A percentile compares a stretch with the other conserved stretches of the same genome.
phyloP scores from a whole-genome alignment of 306 rosid species.

The Prunus fruticosa region DNA sequence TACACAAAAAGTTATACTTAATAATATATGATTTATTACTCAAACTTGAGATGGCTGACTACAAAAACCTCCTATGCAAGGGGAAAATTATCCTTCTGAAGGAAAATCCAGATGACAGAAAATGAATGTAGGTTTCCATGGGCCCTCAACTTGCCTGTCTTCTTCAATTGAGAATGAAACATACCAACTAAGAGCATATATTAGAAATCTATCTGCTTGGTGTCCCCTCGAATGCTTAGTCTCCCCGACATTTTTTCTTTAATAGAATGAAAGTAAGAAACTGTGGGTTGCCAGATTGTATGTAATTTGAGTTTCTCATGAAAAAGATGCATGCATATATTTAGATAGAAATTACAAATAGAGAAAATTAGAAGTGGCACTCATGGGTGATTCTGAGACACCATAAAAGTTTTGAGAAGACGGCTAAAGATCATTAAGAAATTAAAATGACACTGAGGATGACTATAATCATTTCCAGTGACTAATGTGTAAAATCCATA shows the following conservation, averaged over 20 bases:
- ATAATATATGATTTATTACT: background rate
- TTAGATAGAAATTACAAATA: background rate
- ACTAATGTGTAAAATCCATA: background rate
- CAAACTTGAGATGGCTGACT: background rate
- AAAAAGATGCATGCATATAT: conserved; percentile 14
- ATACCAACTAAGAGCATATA: background rate
- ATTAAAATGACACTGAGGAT: conserved; percentile 7
- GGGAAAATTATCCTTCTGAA: conserved; percentile 6
- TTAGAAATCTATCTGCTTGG: conserved; percentile 1
- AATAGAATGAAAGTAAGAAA: background rate
- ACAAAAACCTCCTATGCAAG: conserved; percentile 3
- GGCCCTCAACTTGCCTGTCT: background rate
- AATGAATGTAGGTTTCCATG: background rate
- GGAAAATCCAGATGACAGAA: background rate
- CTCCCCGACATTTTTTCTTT: background rate
- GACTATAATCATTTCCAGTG: conserved; percentile 9
- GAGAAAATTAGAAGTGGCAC: background rate
- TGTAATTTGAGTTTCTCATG: background rate
- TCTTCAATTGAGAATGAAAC: background rate
- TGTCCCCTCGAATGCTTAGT: conserved; percentile 1
- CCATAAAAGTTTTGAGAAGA: background rate
- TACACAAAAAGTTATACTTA: background rate
- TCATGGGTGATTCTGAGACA: conserved; percentile 1
- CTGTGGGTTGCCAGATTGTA: conserved; percentile 1
- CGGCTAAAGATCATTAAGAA: background rate